Conservation (phyloP, 768 basidiomycete species). For the Boletus sp. region DNA sequence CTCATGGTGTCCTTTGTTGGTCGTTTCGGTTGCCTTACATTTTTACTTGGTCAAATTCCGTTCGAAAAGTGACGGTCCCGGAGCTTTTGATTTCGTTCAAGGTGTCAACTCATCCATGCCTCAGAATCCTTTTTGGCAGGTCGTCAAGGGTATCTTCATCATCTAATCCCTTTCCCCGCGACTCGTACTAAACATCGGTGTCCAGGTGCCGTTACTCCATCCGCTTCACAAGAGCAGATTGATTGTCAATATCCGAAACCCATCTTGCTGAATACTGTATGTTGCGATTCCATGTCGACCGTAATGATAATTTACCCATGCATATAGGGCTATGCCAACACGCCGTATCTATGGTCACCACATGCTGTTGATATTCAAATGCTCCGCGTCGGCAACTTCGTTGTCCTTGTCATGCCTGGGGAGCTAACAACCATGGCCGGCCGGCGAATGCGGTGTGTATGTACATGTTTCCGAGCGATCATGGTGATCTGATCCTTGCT, state of each 20-base stretch:
- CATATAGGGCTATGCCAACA: conserved; percentile 55
- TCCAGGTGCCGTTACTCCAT: conserved; percentile 51
- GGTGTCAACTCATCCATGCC: conserved; percentile 60
- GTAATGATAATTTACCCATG: conserved; percentile 17
- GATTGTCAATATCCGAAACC: conserved; percentile 78
- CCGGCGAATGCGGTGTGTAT: conserved; percentile 60
- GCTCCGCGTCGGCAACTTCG: conserved; percentile 71
- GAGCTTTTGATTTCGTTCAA: conserved; percentile 74
- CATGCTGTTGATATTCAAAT: conserved; percentile 74
- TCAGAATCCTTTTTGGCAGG: conserved; percentile 78
- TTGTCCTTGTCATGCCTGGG: conserved; percentile 72
- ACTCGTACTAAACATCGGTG: not conserved
- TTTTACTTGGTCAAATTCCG: not conserved
- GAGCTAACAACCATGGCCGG: conserved; percentile 85
- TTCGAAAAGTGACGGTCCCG: conserved; percentile 57
- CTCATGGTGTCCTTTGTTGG: not conserved
- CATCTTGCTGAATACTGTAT: conserved; percentile 62
- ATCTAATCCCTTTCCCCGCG: not conserved
- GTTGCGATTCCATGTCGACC: not conserved
- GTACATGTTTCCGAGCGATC: not conserved
- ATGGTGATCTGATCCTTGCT: conserved; percentile 1
- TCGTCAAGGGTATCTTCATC: conserved; percentile 57
- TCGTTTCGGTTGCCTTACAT: not conserved
- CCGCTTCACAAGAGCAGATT: conserved; percentile 55
- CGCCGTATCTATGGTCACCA: conserved; percentile 74